Base-by-base conservation (phyloP, 768 basidiomycete genomes). In the Trametes cubensis region DNA sequence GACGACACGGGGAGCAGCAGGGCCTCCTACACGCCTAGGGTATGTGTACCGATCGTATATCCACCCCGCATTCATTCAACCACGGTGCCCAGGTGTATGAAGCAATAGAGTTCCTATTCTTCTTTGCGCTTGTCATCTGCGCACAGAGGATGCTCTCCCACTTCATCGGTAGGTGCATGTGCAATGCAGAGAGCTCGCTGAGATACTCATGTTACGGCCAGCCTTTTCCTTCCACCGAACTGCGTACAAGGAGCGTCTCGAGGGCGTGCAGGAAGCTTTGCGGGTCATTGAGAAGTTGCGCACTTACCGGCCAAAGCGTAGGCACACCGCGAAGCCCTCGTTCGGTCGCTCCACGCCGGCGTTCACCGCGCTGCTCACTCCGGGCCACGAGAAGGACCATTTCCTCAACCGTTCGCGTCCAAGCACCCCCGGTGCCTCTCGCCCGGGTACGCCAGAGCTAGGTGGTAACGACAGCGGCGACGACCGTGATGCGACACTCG, bases 171-270 rank as follows among this genome's bases (percentile, higher is more conserved):
- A 67, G 18, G 67, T 62, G 23, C 23, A 44, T 8, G 18, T 6
- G 15, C n/a, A 18, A 20, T 14, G 10, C 3, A 21, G 62, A 60
- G 4, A 62, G 23, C 28, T 38, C 18, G 62, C 60, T 20, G 44
- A 20, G 21, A 14, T 18, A 20, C 23, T 44, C 11, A 26, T 28
- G 17, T 17, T 17, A 2, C 25, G 48, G 15, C n/a, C 48, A 81
- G 89, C 90, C 0, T 88, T 89, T 67, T 79, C 82, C 20, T 93
- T 93, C 73, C 90, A 92, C 71, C 83, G 80, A n/a, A 86, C 83
- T 3, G 91, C 91, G 11, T 93, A 85, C 71, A 81, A 80, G 66
- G 90, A 92, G 38, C 88, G 90, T 51, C 75, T 91, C 5, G 80
- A 83, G 11, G 74, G 77, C n/a, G 80, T 91, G 6, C 74, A 77